phyloP scores from a whole-genome alignment of 768 basidiomycete genomes.

The Serpula lacrymans region DNA sequence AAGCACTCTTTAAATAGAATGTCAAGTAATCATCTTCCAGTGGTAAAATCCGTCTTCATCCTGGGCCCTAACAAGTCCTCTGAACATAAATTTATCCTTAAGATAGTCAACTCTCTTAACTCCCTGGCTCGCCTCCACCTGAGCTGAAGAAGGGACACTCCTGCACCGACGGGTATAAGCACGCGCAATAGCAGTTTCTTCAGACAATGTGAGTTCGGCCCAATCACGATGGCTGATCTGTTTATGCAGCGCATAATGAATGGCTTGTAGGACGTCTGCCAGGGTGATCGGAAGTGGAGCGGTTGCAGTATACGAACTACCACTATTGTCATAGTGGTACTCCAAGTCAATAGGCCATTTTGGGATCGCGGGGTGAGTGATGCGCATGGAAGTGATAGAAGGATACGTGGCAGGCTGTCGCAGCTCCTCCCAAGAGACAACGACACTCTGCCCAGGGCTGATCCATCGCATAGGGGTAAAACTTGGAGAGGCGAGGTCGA shows the following conservation, averaged over 20 bases:
- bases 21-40: too few relatives aligned
- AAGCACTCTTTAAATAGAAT: too few relatives aligned
- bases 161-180: constrained; percentile 35
- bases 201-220: constrained; percentile 22
- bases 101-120: constrained; percentile 41
- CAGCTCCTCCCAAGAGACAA: constrained; percentile 45
- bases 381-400: constrained; percentile 47
- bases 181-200: constrained; percentile 29
- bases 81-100: constrained; percentile 31
- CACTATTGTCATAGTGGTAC: constrained; percentile 27
- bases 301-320: constrained; percentile 16
- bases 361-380: constrained; percentile 53
- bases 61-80: constrained; percentile 29
- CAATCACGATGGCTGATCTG: constrained; percentile 35
- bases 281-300: constrained; percentile 45
- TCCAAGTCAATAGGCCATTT: constrained; percentile 61
- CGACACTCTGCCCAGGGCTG: constrained; percentile 33
- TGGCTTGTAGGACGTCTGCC: constrained; percentile 52
- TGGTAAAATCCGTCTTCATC: constrained; percentile 28
- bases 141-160: constrained; percentile 25
- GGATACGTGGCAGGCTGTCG: constrained; percentile 55
- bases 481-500: constrained; percentile 50
- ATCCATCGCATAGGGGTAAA: constrained; percentile 43
- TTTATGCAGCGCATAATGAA: constrained; percentile 46
- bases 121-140: constrained; percentile 32